Base-by-base conservation (phyloP, 129 eudicot genomes). In the Apium graveolens region DNA sequence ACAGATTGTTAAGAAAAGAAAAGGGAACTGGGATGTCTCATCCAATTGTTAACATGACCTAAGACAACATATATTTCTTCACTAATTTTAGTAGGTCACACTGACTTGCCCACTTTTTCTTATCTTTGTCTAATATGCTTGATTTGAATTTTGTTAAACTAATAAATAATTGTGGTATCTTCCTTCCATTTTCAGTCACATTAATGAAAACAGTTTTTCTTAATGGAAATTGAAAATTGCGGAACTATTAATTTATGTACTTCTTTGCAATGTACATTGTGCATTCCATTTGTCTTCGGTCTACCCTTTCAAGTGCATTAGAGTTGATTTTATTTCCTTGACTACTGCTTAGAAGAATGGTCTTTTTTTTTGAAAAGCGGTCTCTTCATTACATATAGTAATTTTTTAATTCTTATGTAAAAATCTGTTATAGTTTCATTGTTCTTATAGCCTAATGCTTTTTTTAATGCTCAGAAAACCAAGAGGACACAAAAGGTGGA, bases 401-500 rank as follows among this genome's bases (percentile, higher is more conserved):
- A 24, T 8, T n/a, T 9, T 57, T 0, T 57, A 17, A 49, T 49
- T 49, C n/a, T 8, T 12, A 9, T 60, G 68, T 26, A n/a, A 60
- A 57, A 1, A 8, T 57, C 0, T n/a, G 65, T n/a, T 27, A 24
- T 57, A 24, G 11, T 7, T 24, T 53, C 31, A 29, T 39, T 65
- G 71, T 65, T 65, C 71, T 12, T 65, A 65, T 66, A 12, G 14
- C 21, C 11, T 42, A 49, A 29, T 80, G 79, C 29, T 41, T 60
- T 31, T 4, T 79, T 37, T 62, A 20, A 49, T 74, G 73, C 65
- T 73, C 77, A 95, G 98, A 95, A 91, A 89, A 88, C 92, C 14
- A 94, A 94, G 93, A 95, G 87, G 86, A 88, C 88, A 11, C 90
- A 93, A 20, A 95, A 95, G 91, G 97, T 95, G 83, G 98, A 95